Evolutionary conservation across 2,329 filamentous ascomycete genomes (phyloP).

Genomic region (Xylariales sp.): DNA sequence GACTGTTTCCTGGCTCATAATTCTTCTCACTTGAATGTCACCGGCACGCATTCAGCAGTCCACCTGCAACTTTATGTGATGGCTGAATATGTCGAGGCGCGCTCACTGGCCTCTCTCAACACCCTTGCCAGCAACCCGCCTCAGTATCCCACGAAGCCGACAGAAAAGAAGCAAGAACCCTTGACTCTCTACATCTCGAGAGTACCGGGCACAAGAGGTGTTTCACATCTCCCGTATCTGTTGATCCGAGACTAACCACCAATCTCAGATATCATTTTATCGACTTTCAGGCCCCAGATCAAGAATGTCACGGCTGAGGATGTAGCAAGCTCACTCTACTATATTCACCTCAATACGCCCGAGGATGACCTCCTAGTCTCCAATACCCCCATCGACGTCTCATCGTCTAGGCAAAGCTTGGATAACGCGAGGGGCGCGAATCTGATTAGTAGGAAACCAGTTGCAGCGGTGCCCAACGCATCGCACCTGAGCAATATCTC

Average conservation of each 20-base stretch:
- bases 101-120: slow-evolving; percentile 75
- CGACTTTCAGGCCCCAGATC: slow-evolving; percentile 79
- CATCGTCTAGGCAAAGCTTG: slow-evolving; percentile 32
- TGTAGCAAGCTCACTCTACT: slow-evolving; percentile 84
- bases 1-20: too few relatives aligned
- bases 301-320: slow-evolving; percentile 88
- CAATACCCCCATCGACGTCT: slow-evolving; percentile 20
- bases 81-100: slow-evolving; percentile 62
- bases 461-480: slow-evolving; percentile 23
- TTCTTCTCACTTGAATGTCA: too few relatives aligned
- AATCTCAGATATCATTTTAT: slow-evolving; percentile 77
- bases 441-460: slow-evolving; percentile 47
- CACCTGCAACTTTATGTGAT: slow-evolving; percentile 18
- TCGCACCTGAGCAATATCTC: slow-evolving; percentile 7
- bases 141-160: slow-evolving; percentile 74
- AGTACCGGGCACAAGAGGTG: slow-evolving; percentile 87
- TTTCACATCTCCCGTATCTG: slow-evolving; percentile 10
- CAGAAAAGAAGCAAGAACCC: slow-evolving; percentile 62
- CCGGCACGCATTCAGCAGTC: neutral
- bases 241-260: slow-evolving; percentile 12
- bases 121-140: slow-evolving; percentile 81
- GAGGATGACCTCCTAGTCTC: slow-evolving; percentile 43
- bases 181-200: slow-evolving; percentile 86
- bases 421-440: slow-evolving; percentile 32
- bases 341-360: slow-evolving; percentile 71